Evolutionary conservation across 2,329 filamentous ascomycete species (phyloP), one percentile per base, ranked within the genome.

Genomic region (Aspergillus sp.): DNA sequence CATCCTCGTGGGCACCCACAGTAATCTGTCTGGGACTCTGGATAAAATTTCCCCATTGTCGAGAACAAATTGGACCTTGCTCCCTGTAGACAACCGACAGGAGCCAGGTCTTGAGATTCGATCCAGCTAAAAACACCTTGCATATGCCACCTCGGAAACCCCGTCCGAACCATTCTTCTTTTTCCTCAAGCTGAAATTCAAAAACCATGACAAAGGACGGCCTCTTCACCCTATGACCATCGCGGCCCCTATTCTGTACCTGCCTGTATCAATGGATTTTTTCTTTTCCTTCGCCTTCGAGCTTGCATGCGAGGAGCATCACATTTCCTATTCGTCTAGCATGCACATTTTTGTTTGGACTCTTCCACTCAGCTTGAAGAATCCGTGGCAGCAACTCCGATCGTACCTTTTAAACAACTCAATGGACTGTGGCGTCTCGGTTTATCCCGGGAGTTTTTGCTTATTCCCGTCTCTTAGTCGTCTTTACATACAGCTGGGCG

Each of bases 71-170:
- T 40, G 50, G 19, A 12, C 23, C 25, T 52, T 35, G 11, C 25
- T 44, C 40, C 40, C 50, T 51, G 35, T 41, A 9, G 27, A 37
- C 46, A 21, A 48, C 23, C 31, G 19, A 31, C 37, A 31, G 37
- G 40, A 43, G 44, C 17, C 40, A 27, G 54, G 51, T 9, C 23
- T 39, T 39, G 50, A 54, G 58, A 55, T 44, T 55, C 61, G 61
- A 64, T 65, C 61, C 54, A 59, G 56, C 62, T 65, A 62, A 41
- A 53, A 17, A 41, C 35, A 60, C 57, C 58, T 58, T 65, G 62
- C 62, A 64, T 64, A 64, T 62, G 60, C 60, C 61, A 58, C 60
- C 57, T 62, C 62, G 63, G 60, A 60, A 60, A 56, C 50, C 49
- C 51, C 57, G 44, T 57, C 62, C 62, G 63, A 64, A 56, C 47